Conservation (phyloP, 257 asterid species). For the Fraxinus excelsior region DNA sequence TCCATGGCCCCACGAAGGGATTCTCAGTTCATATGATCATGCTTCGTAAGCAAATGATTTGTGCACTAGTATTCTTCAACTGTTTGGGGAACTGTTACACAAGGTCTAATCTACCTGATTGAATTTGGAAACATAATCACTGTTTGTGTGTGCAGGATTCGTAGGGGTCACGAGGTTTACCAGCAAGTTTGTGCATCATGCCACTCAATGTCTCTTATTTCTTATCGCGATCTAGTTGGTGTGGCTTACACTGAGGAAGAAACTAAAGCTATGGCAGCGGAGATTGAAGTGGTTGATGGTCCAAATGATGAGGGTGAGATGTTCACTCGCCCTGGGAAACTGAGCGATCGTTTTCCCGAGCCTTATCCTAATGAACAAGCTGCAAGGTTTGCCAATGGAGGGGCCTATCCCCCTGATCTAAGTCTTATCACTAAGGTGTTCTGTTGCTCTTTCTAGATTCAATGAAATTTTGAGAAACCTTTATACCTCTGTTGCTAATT, state of each 20-base stretch:
- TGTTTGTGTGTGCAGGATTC: slow-evolving; percentile 46
- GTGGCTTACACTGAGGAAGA: slow-evolving; percentile 89
- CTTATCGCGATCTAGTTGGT: slow-evolving; percentile 80
- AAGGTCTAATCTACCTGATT: not conserved
- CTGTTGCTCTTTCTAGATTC: slow-evolving; percentile 6
- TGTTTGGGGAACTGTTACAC: not conserved
- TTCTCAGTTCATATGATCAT: slow-evolving; percentile 66
- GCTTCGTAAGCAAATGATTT: slow-evolving; percentile 54
- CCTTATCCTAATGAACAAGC: slow-evolving; percentile 81
- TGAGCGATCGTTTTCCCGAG: slow-evolving; percentile 75
- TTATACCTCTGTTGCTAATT: slow-evolving; percentile 10
- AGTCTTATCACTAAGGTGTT: slow-evolving; percentile 80
- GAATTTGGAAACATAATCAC: slow-evolving; percentile 1
- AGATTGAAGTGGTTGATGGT: slow-evolving; percentile 81
- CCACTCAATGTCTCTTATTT: slow-evolving; percentile 79
- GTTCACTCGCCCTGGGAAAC: slow-evolving; percentile 78
- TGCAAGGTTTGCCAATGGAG: slow-evolving; percentile 87
- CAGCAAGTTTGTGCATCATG: slow-evolving; percentile 84
- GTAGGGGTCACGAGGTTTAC: slow-evolving; percentile 77
- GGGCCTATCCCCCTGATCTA: slow-evolving; percentile 85
- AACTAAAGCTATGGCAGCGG: slow-evolving; percentile 85
- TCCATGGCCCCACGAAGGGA: slow-evolving; percentile 77
- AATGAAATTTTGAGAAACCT: not conserved
- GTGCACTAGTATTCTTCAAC: not conserved
- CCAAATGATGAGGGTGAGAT: slow-evolving; percentile 87